Evolutionary conservation across 495 filamentous ascomycete genomes (phyloP), one percentile per base, ranked within the genome.

Genomic region (Aspergillus saccharolyticus): DNA sequence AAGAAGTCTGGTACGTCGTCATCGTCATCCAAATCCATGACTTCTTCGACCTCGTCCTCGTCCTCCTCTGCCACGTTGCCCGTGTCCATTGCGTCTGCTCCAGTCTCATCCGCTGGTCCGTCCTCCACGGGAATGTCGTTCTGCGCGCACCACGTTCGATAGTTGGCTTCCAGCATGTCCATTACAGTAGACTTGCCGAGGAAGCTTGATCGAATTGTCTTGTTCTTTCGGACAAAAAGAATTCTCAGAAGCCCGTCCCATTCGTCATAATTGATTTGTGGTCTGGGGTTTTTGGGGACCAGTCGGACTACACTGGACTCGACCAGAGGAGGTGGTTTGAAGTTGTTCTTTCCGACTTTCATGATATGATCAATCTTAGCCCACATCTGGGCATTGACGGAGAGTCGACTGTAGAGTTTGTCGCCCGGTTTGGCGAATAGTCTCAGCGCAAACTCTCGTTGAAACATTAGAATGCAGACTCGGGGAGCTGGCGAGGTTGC

Each of bases 351-450:
- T 28, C 91, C 90, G 25, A 96, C 91, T 75, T 95, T 95, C 84
- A 92, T 88, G 63, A 95, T 86, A 66, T 96, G 90, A 46, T 85
- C 84, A 42, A 91, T 85, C 58, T 86, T 89, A 16, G 91, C 87
- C 87, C 89, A 96, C 82, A 97, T 96, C 69, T 97, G 94, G 21
- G 89, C 90, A 61, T 97, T 97, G 25, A 94, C 92, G 8, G 81
- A 86, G 28, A 97, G 81, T 14, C 93, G 83, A 59, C 86, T 89
- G 73, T 96, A 97, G 17, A 97, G 84, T 30, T 89, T 79, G 63
- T 96, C 91, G 8, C 85, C 85, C 0, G 90, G 86, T 18, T 83
- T 80, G 12, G 91, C 91, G 42, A 89, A 84, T 3, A 91, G 79
- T 4, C 88, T 83, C 66, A 90, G 78, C 3, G 88, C 88, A 62